These are phyloP conservation scores for Ceratocystiopsis minuta DNA, from an alignment of 2,329 filamentous ascomycete species.

Conservation along the genomic window DNA sequence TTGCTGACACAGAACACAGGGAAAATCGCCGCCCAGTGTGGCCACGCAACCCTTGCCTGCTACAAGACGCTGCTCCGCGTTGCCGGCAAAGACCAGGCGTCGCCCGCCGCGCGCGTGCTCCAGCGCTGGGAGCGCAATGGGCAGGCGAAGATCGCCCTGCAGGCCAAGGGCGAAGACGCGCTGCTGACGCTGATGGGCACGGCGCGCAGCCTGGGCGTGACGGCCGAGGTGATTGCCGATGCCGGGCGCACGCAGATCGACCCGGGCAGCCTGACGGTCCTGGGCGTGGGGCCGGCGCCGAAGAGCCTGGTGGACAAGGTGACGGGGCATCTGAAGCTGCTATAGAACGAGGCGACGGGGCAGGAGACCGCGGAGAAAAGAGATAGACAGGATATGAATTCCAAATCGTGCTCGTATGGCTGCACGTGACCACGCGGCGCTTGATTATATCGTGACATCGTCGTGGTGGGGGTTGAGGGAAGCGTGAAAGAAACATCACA, in stretches of 20 bases:
- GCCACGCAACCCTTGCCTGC: conserved; percentile 91
- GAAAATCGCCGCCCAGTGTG: conserved; percentile 92
- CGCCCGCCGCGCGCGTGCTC: conserved; percentile 44
- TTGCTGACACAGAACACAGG: conserved; percentile 32
- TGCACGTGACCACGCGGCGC: too few relatives aligned
- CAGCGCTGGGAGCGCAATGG: conserved; percentile 71
- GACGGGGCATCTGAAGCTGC: conserved; percentile 66
- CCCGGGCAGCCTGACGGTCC: conserved; percentile 75
- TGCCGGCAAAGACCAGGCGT: conserved; percentile 31
- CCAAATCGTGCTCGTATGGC: too few relatives aligned
- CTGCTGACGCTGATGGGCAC: conserved; percentile 54
- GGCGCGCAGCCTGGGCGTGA: conserved; percentile 68
- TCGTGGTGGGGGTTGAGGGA: too few relatives aligned
- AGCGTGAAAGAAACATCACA: too few relatives aligned
- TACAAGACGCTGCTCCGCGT: conserved; percentile 62
- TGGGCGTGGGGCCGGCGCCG: conserved; percentile 68
- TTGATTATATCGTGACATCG: too few relatives aligned
- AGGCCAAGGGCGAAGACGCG: conserved; percentile 75
- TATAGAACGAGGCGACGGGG: conserved; percentile 29
- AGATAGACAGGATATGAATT: too few relatives aligned
- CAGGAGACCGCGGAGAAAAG: neutral
- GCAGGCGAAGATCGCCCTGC: conserved; percentile 86
- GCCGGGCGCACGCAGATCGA: conserved; percentile 97
- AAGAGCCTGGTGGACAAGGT: conserved; percentile 75
- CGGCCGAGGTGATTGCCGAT: conserved; percentile 80